Evolutionary conservation across 75 land plant species (phyloP).

Genomic region (Pinus tabuliformis): DNA sequence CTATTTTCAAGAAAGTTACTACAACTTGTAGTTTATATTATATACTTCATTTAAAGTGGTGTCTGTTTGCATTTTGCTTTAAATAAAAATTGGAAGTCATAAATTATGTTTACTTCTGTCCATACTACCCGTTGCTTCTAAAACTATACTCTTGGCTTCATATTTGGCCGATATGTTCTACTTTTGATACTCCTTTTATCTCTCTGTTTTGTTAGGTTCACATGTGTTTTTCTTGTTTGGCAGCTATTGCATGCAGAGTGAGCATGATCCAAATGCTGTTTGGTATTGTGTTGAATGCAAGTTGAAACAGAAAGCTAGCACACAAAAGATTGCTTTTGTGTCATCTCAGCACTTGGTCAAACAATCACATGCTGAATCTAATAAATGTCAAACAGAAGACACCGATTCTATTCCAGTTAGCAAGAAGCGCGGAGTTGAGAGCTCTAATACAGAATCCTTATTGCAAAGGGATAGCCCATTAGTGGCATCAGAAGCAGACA

Average conservation of each 20-base stretch:
- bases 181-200: too few relatives aligned
- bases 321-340: neutral
- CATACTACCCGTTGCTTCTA: neutral
- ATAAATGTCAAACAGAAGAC: neutral
- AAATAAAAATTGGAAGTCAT: neutral
- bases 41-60: neutral
- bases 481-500: neutral
- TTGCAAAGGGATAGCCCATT: neutral
- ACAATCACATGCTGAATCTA: neutral
- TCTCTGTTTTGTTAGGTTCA: too few relatives aligned
- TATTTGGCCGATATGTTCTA: too few relatives aligned
- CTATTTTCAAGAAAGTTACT: neutral
- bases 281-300: conserved; percentile 3
- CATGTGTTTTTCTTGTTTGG: neutral
- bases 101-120: neutral
- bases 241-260: conserved; percentile 1
- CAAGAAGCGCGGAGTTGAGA: conserved; percentile 4
- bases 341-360: neutral
- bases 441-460: neutral
- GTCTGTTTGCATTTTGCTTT: neutral
- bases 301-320: neutral
- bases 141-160: too few relatives aligned
- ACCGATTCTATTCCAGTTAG: neutral
- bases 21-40: neutral
- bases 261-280: neutral